Conservation (phyloP, 169 alveolate species). For the Plasmodium knowlesi region DNA sequence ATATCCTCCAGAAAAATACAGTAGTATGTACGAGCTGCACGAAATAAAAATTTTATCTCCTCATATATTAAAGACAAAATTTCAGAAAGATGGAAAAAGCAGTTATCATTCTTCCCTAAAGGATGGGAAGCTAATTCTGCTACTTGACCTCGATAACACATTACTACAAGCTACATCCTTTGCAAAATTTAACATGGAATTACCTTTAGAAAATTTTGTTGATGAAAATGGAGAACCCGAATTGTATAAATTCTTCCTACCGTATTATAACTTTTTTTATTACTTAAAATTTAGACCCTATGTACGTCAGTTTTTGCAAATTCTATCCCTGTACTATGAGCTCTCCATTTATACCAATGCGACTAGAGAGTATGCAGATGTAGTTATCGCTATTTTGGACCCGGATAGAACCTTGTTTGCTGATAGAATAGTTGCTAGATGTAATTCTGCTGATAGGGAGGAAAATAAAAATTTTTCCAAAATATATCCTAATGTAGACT, state of each 20-base stretch:
- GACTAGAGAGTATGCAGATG: slow-evolving; percentile 94
- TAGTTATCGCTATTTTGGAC: slow-evolving; percentile 91
- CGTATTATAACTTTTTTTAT: slow-evolving; percentile 88
- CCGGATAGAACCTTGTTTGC: slow-evolving; percentile 91
- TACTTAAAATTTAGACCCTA: slow-evolving; percentile 93
- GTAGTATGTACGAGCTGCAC: slow-evolving; percentile 67
- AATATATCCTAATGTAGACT: slow-evolving; percentile 88
- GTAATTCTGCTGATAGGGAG: slow-evolving; percentile 88
- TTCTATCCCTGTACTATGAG: slow-evolving; percentile 90
- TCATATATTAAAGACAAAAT: slow-evolving; percentile 45
- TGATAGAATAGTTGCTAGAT: slow-evolving; percentile 91
- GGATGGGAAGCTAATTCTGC: slow-evolving; percentile 86
- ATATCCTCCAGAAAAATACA: slow-evolving; percentile 73
- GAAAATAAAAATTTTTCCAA: slow-evolving; percentile 83
- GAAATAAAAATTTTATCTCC: slow-evolving; percentile 75
- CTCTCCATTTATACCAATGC: slow-evolving; percentile 93
- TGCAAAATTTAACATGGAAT: slow-evolving; percentile 87
- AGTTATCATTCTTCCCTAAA: slow-evolving; percentile 72
- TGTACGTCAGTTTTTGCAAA: slow-evolving; percentile 89
- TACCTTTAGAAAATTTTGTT: slow-evolving; percentile 88
- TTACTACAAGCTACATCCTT: slow-evolving; percentile 91
- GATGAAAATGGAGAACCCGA: slow-evolving; percentile 92
- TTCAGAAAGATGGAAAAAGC: slow-evolving; percentile 23
- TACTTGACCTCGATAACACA: slow-evolving; percentile 92
- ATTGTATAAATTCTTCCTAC: slow-evolving; percentile 89